Base-by-base conservation (phyloP, 176 grass and related monocot genomes). In the sorghum (Sorghum bicolor) region DNA sequence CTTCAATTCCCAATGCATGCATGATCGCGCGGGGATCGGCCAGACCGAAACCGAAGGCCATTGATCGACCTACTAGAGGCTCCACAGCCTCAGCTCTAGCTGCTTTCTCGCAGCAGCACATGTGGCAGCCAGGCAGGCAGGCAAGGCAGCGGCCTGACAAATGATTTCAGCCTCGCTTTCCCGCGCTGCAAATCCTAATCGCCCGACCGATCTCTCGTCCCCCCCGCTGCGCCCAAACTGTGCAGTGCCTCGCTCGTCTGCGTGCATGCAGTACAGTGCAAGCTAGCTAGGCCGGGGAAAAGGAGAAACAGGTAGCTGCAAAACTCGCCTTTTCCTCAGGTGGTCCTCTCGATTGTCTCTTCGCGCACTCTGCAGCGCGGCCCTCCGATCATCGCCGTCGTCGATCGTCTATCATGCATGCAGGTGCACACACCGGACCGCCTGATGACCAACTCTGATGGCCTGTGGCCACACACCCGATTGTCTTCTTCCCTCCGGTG, bases 251-350 rank as follows among this genome's bases (percentile, higher is more conserved):
- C 48, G 40, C 4, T 44, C 41, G 48, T 20, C 52, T 5, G 52
- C 77, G 28, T 28, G 72, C 72, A 1, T 40, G 67, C 50, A 61
- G 19, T 17, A 50, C 57, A 50, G 19, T 65, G 70, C 38, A 32
- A 17, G 17, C 3, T 9, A 33, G 61, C 28, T 1, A 0, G 5
- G 31, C 20, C n/a, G 77, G 64, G 30, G 33, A 44, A 78, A 72
- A 70, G 74, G 67, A 22, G 41, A 8, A 20, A 17, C 57, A 45
- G 67, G 47, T 58, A 33, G 40, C 64, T 36, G 88, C 83, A 78
- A 78, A 47, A 58, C 1, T 78, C 17, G 58, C 83, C 83, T 90
- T 90, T 90, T 88, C 15, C 28, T 50, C 83, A 78, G 83, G 79
- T 86, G 88, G 79, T 90, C 88, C 79, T 71, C 14, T 25, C 10